Conservation (phyloP, 1,139 yeast genomes). For the Suhomyces yuchorum region DNA sequence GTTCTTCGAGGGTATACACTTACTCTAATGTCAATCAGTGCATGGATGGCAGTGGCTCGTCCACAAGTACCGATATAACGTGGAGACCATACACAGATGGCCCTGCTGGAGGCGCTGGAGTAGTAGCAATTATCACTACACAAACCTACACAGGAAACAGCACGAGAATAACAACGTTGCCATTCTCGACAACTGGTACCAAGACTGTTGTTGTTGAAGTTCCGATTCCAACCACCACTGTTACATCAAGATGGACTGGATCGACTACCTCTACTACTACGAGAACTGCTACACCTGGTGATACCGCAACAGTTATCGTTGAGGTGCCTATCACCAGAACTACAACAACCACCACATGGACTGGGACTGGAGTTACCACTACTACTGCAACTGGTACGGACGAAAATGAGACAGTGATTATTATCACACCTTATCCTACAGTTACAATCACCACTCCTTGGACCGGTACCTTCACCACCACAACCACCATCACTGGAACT, state of each 20-base stretch:
- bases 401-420: neutral
- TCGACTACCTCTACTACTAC: neutral
- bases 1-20: no score
- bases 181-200: constrained; percentile 8
- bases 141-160: constrained; percentile 18
- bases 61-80: no score
- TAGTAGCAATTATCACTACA: constrained; percentile 18
- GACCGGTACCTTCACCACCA: neutral
- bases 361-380: neutral
- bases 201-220: constrained; percentile 18
- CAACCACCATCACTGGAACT: neutral
- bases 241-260: constrained; percentile 16
- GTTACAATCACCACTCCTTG: neutral
- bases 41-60: neutral
- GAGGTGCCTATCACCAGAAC: neutral
- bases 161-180: constrained; percentile 15
- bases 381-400: neutral
- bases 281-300: constrained; percentile 12
- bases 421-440: neutral
- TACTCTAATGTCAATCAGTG: neutral
- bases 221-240: constrained; percentile 17
- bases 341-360: neutral
- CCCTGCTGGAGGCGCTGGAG: constrained; percentile 22
- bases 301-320: constrained; percentile 3
- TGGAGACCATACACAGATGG: constrained; percentile 14